These are phyloP conservation scores for Fusarium dlaminii DNA, from an alignment of 2,329 filamentous ascomycete species.

Conservation along the genomic window DNA sequence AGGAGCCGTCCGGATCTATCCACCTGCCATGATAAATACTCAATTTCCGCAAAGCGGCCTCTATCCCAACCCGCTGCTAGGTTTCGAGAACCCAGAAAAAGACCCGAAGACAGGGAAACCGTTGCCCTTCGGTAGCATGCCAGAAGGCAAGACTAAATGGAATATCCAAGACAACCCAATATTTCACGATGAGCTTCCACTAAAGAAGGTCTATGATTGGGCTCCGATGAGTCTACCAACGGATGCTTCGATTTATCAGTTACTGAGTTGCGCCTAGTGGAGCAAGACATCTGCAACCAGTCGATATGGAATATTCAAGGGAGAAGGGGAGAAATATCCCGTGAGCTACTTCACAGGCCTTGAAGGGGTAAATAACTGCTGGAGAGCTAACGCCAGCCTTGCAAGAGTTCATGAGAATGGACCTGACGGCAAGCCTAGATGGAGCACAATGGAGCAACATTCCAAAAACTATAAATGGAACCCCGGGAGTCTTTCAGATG, in stretches of 20 bases:
- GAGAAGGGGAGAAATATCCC: background rate
- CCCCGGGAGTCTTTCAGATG: background rate
- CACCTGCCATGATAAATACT: background rate
- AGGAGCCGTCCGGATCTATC: background rate
- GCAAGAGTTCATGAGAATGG: background rate
- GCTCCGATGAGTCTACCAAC: background rate
- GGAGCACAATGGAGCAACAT: background rate
- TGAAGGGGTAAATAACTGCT: background rate
- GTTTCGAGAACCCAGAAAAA: background rate
- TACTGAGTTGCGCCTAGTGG: background rate
- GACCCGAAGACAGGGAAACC: background rate
- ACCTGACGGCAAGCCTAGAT: background rate
- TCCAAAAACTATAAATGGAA: background rate
- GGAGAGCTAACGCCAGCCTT: background rate
- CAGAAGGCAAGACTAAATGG: accelerated
- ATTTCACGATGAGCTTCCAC: accelerated
- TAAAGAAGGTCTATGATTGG: background rate
- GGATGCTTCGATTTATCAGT: accelerated
- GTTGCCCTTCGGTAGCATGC: background rate
- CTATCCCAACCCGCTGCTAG: background rate
- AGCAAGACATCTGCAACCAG: background rate
- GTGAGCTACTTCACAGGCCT: background rate
- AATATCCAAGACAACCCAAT: background rate
- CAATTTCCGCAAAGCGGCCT: background rate
- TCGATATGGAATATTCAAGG: constrained; percentile 1